Conservation (phyloP, 768 basidiomycete species). For the Termitomyces heimii region DNA sequence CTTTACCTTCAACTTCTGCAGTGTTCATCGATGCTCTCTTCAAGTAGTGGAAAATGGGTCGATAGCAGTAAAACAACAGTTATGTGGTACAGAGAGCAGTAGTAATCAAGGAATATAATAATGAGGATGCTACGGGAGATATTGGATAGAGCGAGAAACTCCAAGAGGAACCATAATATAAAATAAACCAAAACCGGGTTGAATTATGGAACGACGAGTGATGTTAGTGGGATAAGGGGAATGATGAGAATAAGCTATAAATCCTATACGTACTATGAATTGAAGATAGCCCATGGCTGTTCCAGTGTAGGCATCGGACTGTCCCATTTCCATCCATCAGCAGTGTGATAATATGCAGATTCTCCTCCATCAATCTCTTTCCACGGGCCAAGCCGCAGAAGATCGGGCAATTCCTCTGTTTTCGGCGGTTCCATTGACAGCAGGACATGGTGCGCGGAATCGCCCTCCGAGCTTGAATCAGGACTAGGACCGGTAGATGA, state of each 20-base stretch:
- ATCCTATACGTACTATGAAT: slow-evolving; percentile 37
- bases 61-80: slow-evolving; percentile 62
- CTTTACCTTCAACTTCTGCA: not conserved
- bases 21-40: not conserved
- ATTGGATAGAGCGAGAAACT: slow-evolving; percentile 23
- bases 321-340: slow-evolving; percentile 67
- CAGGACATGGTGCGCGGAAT: slow-evolving; percentile 38
- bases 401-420: slow-evolving; percentile 48
- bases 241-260: slow-evolving; percentile 29
- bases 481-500: slow-evolving; percentile 77
- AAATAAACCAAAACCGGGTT: slow-evolving; percentile 22
- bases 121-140: slow-evolving; percentile 28
- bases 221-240: slow-evolving; percentile 9
- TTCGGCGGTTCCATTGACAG: slow-evolving; percentile 40
- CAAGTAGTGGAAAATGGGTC: slow-evolving; percentile 38
- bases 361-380: slow-evolving; percentile 76
- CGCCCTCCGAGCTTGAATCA: slow-evolving; percentile 64
- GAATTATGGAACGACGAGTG: slow-evolving; percentile 14
- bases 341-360: slow-evolving; percentile 56
- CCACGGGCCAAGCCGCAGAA: slow-evolving; percentile 52
- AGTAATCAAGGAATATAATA: slow-evolving; percentile 35
- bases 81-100: slow-evolving; percentile 50
- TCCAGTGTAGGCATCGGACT: slow-evolving; percentile 58
- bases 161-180: slow-evolving; percentile 34
- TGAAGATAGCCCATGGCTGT: slow-evolving; percentile 70